Base-by-base conservation (phyloP, 306 rosid genomes). In the Acmispon strigosus region DNA sequence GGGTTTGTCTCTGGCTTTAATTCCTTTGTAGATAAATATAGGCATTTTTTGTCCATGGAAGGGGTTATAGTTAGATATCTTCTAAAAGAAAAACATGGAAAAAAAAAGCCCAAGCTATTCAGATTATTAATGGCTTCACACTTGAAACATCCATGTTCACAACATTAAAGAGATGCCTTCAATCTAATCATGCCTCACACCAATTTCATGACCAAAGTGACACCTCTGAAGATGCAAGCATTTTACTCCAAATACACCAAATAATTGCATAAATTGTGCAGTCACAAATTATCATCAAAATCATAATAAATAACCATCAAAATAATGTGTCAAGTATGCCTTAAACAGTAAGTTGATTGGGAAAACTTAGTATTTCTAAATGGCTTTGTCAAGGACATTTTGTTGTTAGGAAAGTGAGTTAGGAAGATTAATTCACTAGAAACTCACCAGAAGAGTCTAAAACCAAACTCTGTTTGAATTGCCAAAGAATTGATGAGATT, bases 1-100 rank as follows among this genome's bases (percentile, higher is more conserved):
- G 62, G 97, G 97, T 93, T 79, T 27, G 54, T 47, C 12, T 77
- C 70, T 49, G 10, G 61, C 29, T 75, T 66, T 13, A 51, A 41
- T 68, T 53, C 7, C 39, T 73, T 17, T 72, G 4, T 75, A 43
- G 55, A 22, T 63, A 20, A 16, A 8, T 69, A 10, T 20, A 17
- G 42, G 37, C 58, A 11, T 45, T 60, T 49, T 62, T 42, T 54
- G 37, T 73, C 22, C 41, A 24, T 52, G 24, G 62, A 52, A 16
- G 49, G 17, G 67, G 67, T 16, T 5, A 39, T 32, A 24, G 4
- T 55, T 10, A 39, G 67, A 18, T 61, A 17, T 17, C 29, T 47
- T 60, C 66, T 4, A 16, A 27, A 36, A 36, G 27, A 15, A 2
- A 39, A 39, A 61, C 16, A 61, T 37, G 45, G 10, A 18, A 17